These are phyloP conservation scores for Hibiscus tridactylites DNA, from an alignment of 345 rosid genomes.

Conservation along the genomic window DNA sequence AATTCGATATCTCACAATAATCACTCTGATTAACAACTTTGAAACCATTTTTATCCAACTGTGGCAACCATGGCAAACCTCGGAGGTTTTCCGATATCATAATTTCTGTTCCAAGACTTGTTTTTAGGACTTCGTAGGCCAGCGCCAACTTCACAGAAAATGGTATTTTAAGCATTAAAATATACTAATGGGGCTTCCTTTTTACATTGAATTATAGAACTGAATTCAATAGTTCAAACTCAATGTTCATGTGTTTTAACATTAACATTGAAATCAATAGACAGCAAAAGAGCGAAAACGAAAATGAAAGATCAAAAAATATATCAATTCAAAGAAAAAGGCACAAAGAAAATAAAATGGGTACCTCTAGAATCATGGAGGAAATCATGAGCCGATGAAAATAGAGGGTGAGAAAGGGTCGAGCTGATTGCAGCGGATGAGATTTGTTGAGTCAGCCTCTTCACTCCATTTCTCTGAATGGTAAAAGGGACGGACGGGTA, in stretches of 20 bases:
- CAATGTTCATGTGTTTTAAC: not conserved
- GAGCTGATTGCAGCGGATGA: not conserved
- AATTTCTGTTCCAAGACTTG: constrained; percentile 55
- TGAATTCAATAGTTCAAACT: not conserved
- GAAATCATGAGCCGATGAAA: not conserved
- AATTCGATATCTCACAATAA: constrained; percentile 62
- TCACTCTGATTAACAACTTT: constrained; percentile 44
- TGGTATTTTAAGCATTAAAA: not conserved
- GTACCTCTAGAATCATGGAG: constrained; percentile 6
- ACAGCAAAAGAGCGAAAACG: not conserved
- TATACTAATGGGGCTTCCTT: not conserved
- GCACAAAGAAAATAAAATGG: not conserved
- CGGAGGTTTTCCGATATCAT: constrained; percentile 64
- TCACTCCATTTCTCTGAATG: not conserved
- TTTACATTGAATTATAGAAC: not conserved
- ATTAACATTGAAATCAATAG: not conserved
- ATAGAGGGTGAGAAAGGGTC: not conserved
- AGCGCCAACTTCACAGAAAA: constrained; percentile 25
- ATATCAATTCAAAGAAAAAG: not conserved
- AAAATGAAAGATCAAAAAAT: not conserved
- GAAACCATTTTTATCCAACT: constrained; percentile 65
- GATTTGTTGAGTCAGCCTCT: not conserved
- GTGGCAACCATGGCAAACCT: constrained; percentile 72
- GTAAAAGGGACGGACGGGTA: too few relatives aligned
- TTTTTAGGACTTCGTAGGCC: constrained; percentile 65